phyloP scores from a whole-genome alignment of 345 rosid genomes.

The Anacardium occidentale region DNA sequence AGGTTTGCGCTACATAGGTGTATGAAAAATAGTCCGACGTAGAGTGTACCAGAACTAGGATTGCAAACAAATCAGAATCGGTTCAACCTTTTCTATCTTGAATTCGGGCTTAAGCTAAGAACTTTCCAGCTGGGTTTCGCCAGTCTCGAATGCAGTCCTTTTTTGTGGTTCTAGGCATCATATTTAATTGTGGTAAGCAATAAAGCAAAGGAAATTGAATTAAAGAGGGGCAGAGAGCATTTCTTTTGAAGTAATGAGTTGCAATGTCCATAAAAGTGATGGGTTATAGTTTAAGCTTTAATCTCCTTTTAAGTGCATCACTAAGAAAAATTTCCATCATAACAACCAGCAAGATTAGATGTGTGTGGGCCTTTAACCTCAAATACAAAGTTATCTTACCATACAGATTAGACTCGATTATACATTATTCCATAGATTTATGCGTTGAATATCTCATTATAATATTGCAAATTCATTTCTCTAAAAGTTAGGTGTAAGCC shows the following conservation, averaged over 20 bases:
- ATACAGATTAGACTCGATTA: conserved; percentile 44
- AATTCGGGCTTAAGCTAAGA: too few species aligned
- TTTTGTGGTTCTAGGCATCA: too few species aligned
- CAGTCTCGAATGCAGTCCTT: too few species aligned
- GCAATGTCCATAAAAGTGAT: conserved; percentile 22
- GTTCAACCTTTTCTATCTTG: too few species aligned
- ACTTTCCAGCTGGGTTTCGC: too few species aligned
- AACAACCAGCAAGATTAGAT: conserved; percentile 64
- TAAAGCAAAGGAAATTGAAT: neutral
- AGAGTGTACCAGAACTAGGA: too few species aligned
- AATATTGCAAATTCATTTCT: conserved; percentile 18
- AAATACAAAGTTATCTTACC: conserved; percentile 38
- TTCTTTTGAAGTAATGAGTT: conserved; percentile 20
- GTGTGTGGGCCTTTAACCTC: conserved; percentile 56
- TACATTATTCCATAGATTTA: conserved; percentile 28
- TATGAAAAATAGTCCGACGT: too few species aligned
- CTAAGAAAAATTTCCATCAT: conserved; percentile 37
- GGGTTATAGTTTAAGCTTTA: conserved; percentile 31
- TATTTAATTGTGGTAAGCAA: neutral
- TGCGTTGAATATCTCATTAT: conserved; percentile 20
- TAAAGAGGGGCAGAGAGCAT: too few species aligned
- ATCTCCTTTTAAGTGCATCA: conserved; percentile 37
- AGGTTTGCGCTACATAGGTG: too few species aligned
- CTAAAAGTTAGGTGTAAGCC: conserved; percentile 10
- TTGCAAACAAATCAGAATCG: too few species aligned